phyloP scores from a whole-genome alignment of 169 alveolate genomes.

The Ichthyophthirius multifiliis region DNA sequence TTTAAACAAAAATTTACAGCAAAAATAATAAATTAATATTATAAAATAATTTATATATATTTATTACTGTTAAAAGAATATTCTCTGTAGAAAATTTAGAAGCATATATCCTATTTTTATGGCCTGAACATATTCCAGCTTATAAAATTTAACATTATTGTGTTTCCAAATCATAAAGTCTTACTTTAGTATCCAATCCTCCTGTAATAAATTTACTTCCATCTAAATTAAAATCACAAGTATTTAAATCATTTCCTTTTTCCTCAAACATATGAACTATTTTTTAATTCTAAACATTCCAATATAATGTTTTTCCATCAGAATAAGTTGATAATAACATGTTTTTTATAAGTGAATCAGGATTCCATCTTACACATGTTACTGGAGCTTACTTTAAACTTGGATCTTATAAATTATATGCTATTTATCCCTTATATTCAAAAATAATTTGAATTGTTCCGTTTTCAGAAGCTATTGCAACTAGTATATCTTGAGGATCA shows the following conservation, averaged over 20 bases:
- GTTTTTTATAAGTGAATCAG: slow-evolving; percentile 10
- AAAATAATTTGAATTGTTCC: not conserved
- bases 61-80: slow-evolving; percentile 54
- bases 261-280: slow-evolving; percentile 20
- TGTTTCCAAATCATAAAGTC: slow-evolving; percentile 79
- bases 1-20: too few relatives aligned
- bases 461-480: not conserved
- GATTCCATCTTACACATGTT: slow-evolving; percentile 40
- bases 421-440: not conserved
- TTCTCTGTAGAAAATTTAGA: slow-evolving; percentile 66
- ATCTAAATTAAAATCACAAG: slow-evolving; percentile 24
- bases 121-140: slow-evolving; percentile 67
- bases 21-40: too few relatives aligned
- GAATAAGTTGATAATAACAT: slow-evolving; percentile 31
- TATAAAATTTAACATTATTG: slow-evolving; percentile 50
- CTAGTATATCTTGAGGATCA: not conserved
- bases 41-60: too few relatives aligned
- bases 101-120: slow-evolving; percentile 78
- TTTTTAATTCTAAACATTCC: slow-evolving; percentile 36
- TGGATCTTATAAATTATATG: not conserved
- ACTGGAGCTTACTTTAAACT: slow-evolving; percentile 21
- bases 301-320: slow-evolving; percentile 25
- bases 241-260: slow-evolving; percentile 25
- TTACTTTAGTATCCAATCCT: slow-evolving; percentile 63
- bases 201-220: slow-evolving; percentile 31